phyloP scores from a whole-genome alignment of 169 alveolate species.

The Eimeria falciformis region DNA sequence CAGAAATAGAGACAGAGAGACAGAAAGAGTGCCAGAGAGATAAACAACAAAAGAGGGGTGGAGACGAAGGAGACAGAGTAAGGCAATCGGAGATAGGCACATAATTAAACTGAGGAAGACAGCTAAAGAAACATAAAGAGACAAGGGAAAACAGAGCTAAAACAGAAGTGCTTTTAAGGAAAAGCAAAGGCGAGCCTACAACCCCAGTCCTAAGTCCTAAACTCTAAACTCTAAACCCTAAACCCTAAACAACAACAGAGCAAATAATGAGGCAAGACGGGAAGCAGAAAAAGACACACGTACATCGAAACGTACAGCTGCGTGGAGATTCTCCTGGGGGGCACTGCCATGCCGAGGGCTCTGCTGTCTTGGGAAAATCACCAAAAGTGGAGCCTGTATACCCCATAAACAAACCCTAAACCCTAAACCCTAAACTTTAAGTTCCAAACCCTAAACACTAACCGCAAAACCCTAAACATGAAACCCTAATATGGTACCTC shows the following conservation, averaged over 20 bases:
- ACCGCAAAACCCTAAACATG: not conserved
- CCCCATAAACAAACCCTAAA: not conserved
- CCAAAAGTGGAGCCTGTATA: not conserved
- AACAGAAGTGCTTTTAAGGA: too few species aligned
- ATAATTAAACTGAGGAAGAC: too few species aligned
- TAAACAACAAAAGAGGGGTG: too few species aligned
- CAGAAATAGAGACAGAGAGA: too few species aligned
- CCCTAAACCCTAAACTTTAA: slow-evolving; percentile 28
- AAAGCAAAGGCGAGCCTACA: too few species aligned
- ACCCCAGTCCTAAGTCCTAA: too few species aligned
- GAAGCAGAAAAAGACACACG: not conserved
- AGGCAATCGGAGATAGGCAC: too few species aligned
- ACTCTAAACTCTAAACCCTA: not conserved
- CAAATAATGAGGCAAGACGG: too few species aligned
- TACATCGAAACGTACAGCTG: not conserved
- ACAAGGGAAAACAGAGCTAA: not conserved
- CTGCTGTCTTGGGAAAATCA: not conserved
- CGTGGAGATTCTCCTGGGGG: not conserved
- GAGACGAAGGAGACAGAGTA: too few species aligned
- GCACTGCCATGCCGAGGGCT: slow-evolving; percentile 34
- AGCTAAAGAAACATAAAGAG: not conserved
- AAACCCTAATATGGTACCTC: not conserved
- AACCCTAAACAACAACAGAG: too few species aligned
- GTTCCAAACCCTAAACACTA: not conserved
- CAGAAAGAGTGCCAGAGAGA: too few species aligned